Base-by-base conservation (phyloP, 2,329 filamentous ascomycete genomes). In the Penicillium sp. region DNA sequence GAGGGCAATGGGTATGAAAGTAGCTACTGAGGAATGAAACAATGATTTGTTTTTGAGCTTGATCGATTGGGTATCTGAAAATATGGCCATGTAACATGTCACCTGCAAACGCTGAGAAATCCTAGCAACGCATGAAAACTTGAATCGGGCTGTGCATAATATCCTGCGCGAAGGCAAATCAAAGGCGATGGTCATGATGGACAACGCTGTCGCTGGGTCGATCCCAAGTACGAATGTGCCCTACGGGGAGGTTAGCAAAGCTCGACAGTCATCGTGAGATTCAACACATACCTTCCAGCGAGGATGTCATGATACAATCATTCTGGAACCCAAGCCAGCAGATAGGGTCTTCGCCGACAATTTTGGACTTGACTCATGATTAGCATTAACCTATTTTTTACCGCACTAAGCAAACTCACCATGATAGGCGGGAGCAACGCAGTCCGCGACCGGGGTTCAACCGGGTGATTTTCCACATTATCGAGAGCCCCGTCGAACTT, bases 251-350 rank as follows among this genome's bases (percentile, higher is more conserved):
- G 33, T 63, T 45, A 57, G 54, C 38, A 52, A 20, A 28, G 11
- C 10, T 2, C n/a, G 1, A 4, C n/a, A 22, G 3, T 7, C 2
- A 14, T 4, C 10, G 9, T 8, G 11, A 13, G 6, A 61, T 52
- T 55, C 27, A 27, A 44, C 36, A 51, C 86, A 72, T 77, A 95
- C 92, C 92, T 74, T 86, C 89, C 68, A 90, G 88, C 74, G 91
- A 96, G 60, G 90, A 90, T 31, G 91, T 96, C 66, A 97, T 86
- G 60, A 99, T 96, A 57, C 88, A 88, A 63, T 95, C 87, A 69
- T 96, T 88, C 48, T 92, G 92, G 64, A 99, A 99, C n/a, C 86
- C 89, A 35, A 99, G 74, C 87, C 92, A 96, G 69, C 85, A 89
- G 41, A 95, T 78, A 47, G 92, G 91, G 71, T 97, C 90, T 54